Evolutionary conservation across 805 yeast genomes (phyloP).

Genomic region (Candida dajiaensis): DNA sequence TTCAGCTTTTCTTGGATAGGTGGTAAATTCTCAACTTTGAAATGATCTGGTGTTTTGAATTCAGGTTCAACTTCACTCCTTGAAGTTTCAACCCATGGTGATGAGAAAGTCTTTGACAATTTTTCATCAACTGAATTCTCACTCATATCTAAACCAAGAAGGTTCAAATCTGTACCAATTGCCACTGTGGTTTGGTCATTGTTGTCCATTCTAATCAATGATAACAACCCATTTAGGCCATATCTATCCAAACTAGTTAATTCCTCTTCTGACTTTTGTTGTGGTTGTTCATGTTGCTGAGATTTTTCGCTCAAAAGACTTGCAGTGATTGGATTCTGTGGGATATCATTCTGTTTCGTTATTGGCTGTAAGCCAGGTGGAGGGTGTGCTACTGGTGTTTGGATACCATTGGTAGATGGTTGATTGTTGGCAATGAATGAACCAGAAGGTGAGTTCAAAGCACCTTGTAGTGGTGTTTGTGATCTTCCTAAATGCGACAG

Average conservation of each 20-base stretch:
- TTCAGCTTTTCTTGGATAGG: conserved; percentile 39
- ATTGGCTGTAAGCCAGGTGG: conserved; percentile 5
- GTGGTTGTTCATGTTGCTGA: not conserved
- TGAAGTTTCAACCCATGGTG: conserved; percentile 95
- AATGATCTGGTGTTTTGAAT: conserved; percentile 52
- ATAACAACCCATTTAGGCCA: conserved; percentile 61
- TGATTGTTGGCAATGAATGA: conserved; percentile 1
- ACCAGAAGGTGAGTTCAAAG: conserved; percentile 8
- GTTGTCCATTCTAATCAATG: conserved; percentile 56
- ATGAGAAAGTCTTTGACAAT: conserved; percentile 62
- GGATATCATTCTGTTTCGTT: not conserved
- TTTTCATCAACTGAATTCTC: conserved; percentile 29
- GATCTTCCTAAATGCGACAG: conserved; percentile 8
- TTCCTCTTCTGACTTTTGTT: conserved; percentile 16
- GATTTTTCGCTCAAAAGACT: not conserved
- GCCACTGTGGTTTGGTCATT: conserved; percentile 61
- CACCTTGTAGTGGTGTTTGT: conserved; percentile 13
- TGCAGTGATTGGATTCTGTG: not conserved
- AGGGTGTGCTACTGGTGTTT: not conserved
- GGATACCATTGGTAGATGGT: conserved; percentile 2
- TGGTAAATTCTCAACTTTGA: conserved; percentile 14
- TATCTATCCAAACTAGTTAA: conserved; percentile 48
- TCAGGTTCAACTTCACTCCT: conserved; percentile 87
- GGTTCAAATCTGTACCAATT: conserved; percentile 67
- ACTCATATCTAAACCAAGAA: conserved; percentile 58